Percentiles rank a stretch among this genome's conserved stretches.
Evolutionary conservation across 176 grass and related monocot genomes (phyloP).

Genomic region (Oryza coarctata): DNA sequence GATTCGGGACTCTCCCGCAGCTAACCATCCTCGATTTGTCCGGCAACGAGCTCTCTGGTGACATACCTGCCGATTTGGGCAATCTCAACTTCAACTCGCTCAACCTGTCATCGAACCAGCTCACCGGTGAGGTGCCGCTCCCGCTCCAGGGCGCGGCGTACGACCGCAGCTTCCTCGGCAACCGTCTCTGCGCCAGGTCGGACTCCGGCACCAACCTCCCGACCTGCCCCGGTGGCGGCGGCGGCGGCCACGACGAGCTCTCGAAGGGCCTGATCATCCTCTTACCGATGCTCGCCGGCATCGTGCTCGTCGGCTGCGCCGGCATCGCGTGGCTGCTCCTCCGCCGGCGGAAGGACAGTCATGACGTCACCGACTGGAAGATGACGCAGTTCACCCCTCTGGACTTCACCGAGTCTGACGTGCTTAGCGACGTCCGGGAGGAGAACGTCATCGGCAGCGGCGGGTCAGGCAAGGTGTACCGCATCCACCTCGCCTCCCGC

Average conservation of each 20-base stretch:
- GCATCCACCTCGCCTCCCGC: conserved; percentile 33
- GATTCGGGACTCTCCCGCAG: conserved; percentile 25
- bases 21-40: conserved; percentile 59
- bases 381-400: conserved; percentile 60
- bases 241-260: conserved; percentile 19
- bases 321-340: conserved; percentile 47
- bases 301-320: conserved; percentile 36
- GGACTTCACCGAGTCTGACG: conserved; percentile 53
- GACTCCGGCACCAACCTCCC: conserved; percentile 30
- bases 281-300: conserved; percentile 36
- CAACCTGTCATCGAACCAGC: conserved; percentile 64
- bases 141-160: conserved; percentile 54
- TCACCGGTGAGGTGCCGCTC: conserved; percentile 60
- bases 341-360: conserved; percentile 35
- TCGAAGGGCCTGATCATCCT: conserved; percentile 45
- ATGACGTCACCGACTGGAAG: conserved; percentile 55
- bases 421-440: conserved; percentile 50
- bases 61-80: conserved; percentile 50
- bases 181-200: conserved; percentile 53
- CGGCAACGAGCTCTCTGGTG: conserved; percentile 48
- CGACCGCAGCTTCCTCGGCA: conserved; percentile 62
- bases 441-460: conserved; percentile 72
- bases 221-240: not conserved
- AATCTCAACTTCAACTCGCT: conserved; percentile 38
- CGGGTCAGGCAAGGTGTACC: conserved; percentile 71